Conservation (phyloP, 352 stramenopile species). For the Globisporangium irregulare region DNA sequence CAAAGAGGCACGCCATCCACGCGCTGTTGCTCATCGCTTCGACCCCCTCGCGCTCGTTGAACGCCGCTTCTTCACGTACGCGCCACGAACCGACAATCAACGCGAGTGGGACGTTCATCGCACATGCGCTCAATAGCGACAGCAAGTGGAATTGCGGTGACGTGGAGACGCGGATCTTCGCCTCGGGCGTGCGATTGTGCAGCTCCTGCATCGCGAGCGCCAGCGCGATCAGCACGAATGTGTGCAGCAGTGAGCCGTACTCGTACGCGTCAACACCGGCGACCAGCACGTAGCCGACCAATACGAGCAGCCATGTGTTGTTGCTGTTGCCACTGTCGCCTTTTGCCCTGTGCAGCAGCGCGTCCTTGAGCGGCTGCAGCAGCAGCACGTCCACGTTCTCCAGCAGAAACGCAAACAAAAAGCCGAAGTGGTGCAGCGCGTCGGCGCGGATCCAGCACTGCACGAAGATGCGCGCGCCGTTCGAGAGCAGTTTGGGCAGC, state of each 20-base stretch:
- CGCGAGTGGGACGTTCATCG: slow-evolving; percentile 31
- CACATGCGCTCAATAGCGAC: slow-evolving; percentile 30
- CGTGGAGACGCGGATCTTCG: slow-evolving; percentile 21
- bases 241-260: slow-evolving; percentile 63
- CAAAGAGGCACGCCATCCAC: slow-evolving; percentile 17
- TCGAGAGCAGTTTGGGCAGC: slow-evolving; percentile 24
- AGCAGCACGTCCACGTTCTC: slow-evolving; percentile 47
- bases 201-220: slow-evolving; percentile 35
- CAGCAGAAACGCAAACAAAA: slow-evolving; percentile 70
- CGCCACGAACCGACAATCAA: slow-evolving; percentile 19
- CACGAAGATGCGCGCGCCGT: slow-evolving; percentile 36
- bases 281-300: slow-evolving; percentile 52
- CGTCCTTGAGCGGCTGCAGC: slow-evolving; percentile 41
- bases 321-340: background rate
- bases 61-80: slow-evolving; percentile 12
- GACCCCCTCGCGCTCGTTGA: slow-evolving; percentile 15
- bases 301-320: slow-evolving; percentile 32
- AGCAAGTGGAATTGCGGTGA: slow-evolving; percentile 40
- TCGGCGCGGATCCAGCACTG: slow-evolving; percentile 46
- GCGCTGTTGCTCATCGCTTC: background rate
- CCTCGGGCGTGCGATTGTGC: slow-evolving; percentile 24
- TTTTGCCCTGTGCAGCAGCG: slow-evolving; percentile 3
- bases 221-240: slow-evolving; percentile 42
- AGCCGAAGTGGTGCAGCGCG: slow-evolving; percentile 64
- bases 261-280: slow-evolving; percentile 57